Base-by-base conservation (phyloP, 345 rosid species). In the Salix viminalis region DNA sequence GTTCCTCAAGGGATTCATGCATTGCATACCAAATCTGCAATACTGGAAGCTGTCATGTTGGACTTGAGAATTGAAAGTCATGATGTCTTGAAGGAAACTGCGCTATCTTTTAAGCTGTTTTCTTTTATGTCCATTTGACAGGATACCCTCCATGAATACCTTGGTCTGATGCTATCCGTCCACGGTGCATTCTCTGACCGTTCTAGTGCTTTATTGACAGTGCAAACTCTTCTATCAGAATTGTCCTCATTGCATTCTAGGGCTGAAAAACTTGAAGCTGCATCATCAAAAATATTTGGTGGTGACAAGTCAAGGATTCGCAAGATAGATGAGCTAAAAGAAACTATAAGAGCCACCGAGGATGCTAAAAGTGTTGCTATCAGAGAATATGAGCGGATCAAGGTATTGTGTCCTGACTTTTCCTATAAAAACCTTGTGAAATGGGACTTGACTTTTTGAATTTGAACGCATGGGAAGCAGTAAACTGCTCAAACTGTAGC, bases 241-340 rank as follows among this genome's bases (percentile, higher is more conserved):
- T 79, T 91, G 73, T 87, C 99, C 67, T 75, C 95, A 1, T 82
- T 93, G 86, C 87, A 92, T 30, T 81, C 73, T 11, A 94, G 91
- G 84, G 88, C 90, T 54, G 97, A 96, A 75, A 93, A 94, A 80
- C 95, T 94, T 79, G 96, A 96, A 86, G 97, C 90, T 75, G 97
- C 95, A 70, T 91, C 98, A 52, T 90, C 97, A 50, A 96, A 96
- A 82, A 87, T 94, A 79, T 96, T 90, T 91, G 99, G 99, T 30
- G 98, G 98, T 34, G 99, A 96, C 87, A 96, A 86, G 88, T 91
- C 97, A 65, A 88, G 98, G 88, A 87, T 94, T 79, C 91, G 87
- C 71, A 94, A 91, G 78, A 84, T 90, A 54, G 97, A 96, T 83
- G 99, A 94, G 86, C 76, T 96, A 69, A 92, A 90, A 83, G 98